Conservation (phyloP, 1,139 yeast genomes). For the Geotrichum carabidarum region DNA sequence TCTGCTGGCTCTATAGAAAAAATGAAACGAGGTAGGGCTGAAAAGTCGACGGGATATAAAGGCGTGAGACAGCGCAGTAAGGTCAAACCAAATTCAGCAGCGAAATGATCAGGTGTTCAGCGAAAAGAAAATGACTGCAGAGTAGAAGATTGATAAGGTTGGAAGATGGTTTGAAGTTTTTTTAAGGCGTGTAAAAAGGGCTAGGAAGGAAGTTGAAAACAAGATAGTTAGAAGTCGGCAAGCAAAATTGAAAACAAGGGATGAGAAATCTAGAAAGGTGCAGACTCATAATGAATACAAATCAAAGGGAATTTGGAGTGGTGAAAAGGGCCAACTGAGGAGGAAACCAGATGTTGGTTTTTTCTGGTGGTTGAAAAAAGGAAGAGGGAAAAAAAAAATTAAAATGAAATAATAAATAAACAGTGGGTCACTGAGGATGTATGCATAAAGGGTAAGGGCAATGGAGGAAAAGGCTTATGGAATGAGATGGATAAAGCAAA, state of each 20-base stretch:
- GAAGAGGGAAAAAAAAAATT: background rate
- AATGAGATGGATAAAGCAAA: background rate
- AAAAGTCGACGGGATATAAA: too few species aligned
- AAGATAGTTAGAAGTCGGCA: background rate
- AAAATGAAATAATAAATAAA: background rate
- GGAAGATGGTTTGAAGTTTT: background rate
- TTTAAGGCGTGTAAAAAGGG: constrained; percentile 10
- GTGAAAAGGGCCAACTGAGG: background rate
- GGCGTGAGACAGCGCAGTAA: too few species aligned
- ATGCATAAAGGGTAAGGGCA: constrained; percentile 1
- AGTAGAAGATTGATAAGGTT: too few species aligned
- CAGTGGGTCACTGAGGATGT: background rate
- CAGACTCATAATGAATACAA: constrained; percentile 3
- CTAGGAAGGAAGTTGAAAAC: background rate
- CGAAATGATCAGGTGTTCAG: too few species aligned
- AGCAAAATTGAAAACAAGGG: background rate
- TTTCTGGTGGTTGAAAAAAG: constrained; percentile 7
- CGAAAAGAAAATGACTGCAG: too few species aligned
- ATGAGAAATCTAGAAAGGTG: background rate
- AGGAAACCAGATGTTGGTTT: constrained; percentile 1
- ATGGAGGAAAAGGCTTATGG: background rate
- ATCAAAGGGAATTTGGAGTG: background rate
- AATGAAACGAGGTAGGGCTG: too few species aligned
- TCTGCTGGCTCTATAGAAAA: too few species aligned
- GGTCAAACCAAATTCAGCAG: too few species aligned